Conservation (phyloP, 2,329 filamentous ascomycete genomes). For the Drechslera avenae region DNA sequence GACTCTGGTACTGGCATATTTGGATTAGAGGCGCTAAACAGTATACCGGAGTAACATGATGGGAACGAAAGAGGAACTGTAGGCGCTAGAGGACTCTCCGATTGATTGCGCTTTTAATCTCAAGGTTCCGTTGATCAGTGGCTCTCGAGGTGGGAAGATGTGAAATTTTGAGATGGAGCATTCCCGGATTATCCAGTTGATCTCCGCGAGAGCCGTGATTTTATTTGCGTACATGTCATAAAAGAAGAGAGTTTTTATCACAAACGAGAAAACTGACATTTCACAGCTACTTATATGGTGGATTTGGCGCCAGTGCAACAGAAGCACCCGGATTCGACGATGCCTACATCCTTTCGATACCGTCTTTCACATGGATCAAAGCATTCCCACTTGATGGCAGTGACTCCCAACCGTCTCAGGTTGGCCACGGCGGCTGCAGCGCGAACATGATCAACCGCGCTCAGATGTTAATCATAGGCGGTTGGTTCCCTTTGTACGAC, state of each 20-base stretch:
- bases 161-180: too few species aligned
- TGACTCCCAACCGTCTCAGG: slow-evolving; percentile 39
- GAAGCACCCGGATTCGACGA: slow-evolving; percentile 63
- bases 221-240: not conserved
- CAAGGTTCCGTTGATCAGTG: too few species aligned
- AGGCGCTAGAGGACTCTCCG: too few species aligned
- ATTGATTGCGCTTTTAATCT: too few species aligned
- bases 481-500: slow-evolving; percentile 55
- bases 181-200: too few species aligned
- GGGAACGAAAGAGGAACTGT: too few species aligned
- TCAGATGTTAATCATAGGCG: slow-evolving; percentile 69
- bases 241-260: not conserved
- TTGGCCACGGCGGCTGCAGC: slow-evolving; percentile 59
- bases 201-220: too few species aligned
- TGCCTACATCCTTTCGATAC: slow-evolving; percentile 66
- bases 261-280: not conserved
- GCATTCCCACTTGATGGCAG: slow-evolving; percentile 53
- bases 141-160: too few species aligned
- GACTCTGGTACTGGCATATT: too few species aligned
- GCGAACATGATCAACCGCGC: slow-evolving; percentile 63
- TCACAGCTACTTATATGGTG: slow-evolving; percentile 65
- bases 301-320: slow-evolving; percentile 52
- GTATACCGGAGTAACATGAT: too few species aligned
- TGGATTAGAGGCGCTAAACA: too few species aligned
- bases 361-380: slow-evolving; percentile 68